These are phyloP conservation scores for Circinella umbellata DNA, from an alignment of 371 early-diverging fungal species.

Conservation along the genomic window DNA sequence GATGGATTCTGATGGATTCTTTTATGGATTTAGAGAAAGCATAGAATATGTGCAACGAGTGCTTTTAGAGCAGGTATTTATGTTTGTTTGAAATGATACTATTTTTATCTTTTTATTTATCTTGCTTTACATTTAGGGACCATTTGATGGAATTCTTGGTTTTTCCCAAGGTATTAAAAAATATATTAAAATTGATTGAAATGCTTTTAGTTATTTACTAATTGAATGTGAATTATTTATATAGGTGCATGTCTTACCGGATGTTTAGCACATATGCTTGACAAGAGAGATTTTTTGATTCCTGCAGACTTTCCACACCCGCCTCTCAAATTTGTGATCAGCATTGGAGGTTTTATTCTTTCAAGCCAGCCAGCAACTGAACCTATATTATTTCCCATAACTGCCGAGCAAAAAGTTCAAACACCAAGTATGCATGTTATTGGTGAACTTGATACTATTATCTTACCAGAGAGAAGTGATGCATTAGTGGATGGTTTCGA, in stretches of 20 bases:
- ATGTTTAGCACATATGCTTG: slow-evolving; percentile 54
- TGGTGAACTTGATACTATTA: slow-evolving; percentile 61
- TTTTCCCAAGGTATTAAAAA: slow-evolving; percentile 63
- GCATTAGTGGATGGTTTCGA: slow-evolving; percentile 44
- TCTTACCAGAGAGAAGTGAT: slow-evolving; percentile 49
- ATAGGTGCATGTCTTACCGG: slow-evolving; percentile 67
- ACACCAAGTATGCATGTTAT: slow-evolving; percentile 74
- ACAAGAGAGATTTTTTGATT: slow-evolving; percentile 23
- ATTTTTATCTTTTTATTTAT: no score
- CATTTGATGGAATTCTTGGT: slow-evolving; percentile 77
- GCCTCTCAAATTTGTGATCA: slow-evolving; percentile 64
- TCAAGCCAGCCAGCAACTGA: slow-evolving; percentile 31
- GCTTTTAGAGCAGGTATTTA: slow-evolving; percentile 52
- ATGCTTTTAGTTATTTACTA: no score
- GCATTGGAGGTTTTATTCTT: slow-evolving; percentile 64
- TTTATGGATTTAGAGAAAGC: slow-evolving; percentile 64
- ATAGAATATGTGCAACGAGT: slow-evolving; percentile 50
- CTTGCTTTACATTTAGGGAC: slow-evolving; percentile 45
- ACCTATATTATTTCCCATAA: slow-evolving; percentile 33
- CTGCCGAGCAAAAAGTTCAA: slow-evolving; percentile 29
- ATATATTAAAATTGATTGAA: background rate
- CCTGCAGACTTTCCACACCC: slow-evolving; percentile 46
- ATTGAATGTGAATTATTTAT: no score
- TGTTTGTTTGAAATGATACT: no score
- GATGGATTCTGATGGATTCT: slow-evolving; percentile 37